phyloP scores from a whole-genome alignment of 2,329 filamentous ascomycete species.

The Nothomitra cinnamomea region DNA sequence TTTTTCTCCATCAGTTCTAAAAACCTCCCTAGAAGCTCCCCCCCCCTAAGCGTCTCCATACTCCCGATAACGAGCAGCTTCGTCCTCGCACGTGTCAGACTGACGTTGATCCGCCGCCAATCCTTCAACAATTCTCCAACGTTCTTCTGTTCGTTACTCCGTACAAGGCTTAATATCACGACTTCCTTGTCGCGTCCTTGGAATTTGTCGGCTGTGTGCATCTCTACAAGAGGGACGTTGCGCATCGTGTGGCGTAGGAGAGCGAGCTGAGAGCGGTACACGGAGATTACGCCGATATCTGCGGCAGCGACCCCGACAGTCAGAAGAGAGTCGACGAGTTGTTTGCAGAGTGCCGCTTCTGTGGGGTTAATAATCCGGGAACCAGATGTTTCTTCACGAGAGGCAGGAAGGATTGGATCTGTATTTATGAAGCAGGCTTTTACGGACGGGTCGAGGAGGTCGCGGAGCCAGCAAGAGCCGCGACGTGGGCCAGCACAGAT shows the following conservation, averaged over 20 bases:
- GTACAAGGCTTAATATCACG: constrained; percentile 70
- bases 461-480: constrained; percentile 56
- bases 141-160: constrained; percentile 62
- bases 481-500: constrained; percentile 36
- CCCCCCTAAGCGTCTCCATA: constrained; percentile 49
- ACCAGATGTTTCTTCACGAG: constrained; percentile 59
- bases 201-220: constrained; percentile 94
- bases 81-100: constrained; percentile 79
- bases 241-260: constrained; percentile 40
- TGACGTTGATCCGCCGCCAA: constrained; percentile 88
- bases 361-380: constrained; percentile 74
- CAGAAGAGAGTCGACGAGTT: constrained; percentile 67
- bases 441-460: constrained; percentile 48
- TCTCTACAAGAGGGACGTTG: constrained; percentile 45
- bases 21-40: constrained; percentile 52
- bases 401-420: constrained; percentile 47
- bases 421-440: constrained; percentile 85
- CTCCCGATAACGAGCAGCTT: constrained; percentile 85
- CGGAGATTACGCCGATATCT: constrained; percentile 88
- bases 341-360: constrained; percentile 62
- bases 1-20: constrained; percentile 59
- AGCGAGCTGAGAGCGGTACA: constrained; percentile 84
- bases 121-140: constrained; percentile 90
- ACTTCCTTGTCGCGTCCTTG: constrained; percentile 94
- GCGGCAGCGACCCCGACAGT: constrained; percentile 53